Base-by-base conservation (phyloP, 306 rosid genomes). In the Arachis stenosperma region DNA sequence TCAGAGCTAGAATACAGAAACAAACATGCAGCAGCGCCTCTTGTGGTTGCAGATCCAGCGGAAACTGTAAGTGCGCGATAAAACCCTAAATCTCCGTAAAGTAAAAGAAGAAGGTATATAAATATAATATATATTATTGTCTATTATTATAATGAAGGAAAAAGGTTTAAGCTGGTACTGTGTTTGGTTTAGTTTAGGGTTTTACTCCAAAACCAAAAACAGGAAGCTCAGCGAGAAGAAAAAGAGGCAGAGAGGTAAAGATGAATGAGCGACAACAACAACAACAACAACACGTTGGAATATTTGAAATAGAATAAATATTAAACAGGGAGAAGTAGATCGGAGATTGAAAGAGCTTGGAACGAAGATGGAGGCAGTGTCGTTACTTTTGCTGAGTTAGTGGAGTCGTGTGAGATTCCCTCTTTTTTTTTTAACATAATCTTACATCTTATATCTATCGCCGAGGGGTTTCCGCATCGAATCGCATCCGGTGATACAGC, bases 21-120 rank as follows among this genome's bases (percentile, higher is more conserved):
- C 22, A 39, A 79, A 27, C 82, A 79, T 79, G 82, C 78, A 72
- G 60, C 3, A 41, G 12, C 56, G 63, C 47, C 37, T 5, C 22
- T 3, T 7, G 61, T 39, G 50, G 6, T 71, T 69, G 92, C 76
- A 74, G 96, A 89, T 87, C 88, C 76, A 78, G 48, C 42, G 62
- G 75, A 58, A 61, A 48, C 37, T 10, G 36, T 9, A 27, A 33
- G 43, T 13, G 8, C 9, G 54, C 27, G 59, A 81, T 10, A 77
- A 76, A 79, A 79, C 84, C 87, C 96, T 82, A 83, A 81, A 46
- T 63, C 75, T 2, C 54, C 9, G 65, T 33, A 33, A 2, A 43
- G 56, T 11, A 8, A 46, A 46, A 10, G 9, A 46, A 46, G 3
- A 8, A 46, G 8, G 13, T 22, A 46, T 51, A 51, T 12, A 51